Base-by-base conservation (phyloP, 257 asterid genomes). In the Penstemon newberryi region DNA sequence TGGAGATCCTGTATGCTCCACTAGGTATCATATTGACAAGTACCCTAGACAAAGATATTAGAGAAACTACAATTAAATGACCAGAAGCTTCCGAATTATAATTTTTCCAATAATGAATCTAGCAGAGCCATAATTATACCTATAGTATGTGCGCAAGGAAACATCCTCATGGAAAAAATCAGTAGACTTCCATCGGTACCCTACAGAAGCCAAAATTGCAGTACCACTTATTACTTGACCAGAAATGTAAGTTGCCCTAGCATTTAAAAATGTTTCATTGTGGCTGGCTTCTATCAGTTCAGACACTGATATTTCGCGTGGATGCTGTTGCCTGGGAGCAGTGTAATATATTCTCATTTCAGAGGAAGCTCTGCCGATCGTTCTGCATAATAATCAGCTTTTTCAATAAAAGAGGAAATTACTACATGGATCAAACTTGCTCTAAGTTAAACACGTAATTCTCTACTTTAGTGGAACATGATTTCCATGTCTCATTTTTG, bases 291-390 rank as follows among this genome's bases (percentile, higher is more conserved):
- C 81, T 66, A 75, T 80, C 50, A 15, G 60, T 73, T 53, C 75
- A 55, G 60, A 70, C 62, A 78, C 82, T 38, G 74, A 76, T 70
- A 79, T 68, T 47, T 66, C 73, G 60, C 73, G 71, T 49, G 50
- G 53, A 6, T 38, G 52, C 51, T 52, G 72, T 60, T 71, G 69
- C 58, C 82, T 81, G 62, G 99, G 86, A 77, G 81, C 73, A 67
- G 81, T 61, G 71, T 74, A 93, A 81, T 88, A 90, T 70, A 93
- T 56, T 79, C 97, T 93, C 74, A 78, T 76, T 73, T 93, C 97
- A n/a, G 95, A 93, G 58, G 96, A 86, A 74, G 96, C 93, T 75
- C 81, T 88, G 70, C 99, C 99, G 66, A 93, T 73, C 63, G 87
- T 70, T 83, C 97, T 93, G 77, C 77, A 82, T 25, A 75, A 78